Conservation (phyloP, 176 grass and related monocot species). For the Olyra latifolia region DNA sequence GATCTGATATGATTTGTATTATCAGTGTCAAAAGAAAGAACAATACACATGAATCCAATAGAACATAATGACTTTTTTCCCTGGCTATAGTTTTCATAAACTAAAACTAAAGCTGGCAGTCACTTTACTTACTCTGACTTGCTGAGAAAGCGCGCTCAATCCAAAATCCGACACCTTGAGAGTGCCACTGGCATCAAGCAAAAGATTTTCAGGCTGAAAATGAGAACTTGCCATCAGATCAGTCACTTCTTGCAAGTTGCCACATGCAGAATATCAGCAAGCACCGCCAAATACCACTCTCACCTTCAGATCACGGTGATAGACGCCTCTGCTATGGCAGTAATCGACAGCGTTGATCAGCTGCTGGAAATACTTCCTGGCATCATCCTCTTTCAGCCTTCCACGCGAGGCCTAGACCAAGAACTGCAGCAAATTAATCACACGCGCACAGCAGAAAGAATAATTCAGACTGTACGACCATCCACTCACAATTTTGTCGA, state of each 20-base stretch:
- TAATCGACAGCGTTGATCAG: constrained; percentile 98
- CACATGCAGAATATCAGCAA: not conserved
- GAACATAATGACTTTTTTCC: not conserved
- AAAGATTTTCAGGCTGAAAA: constrained; percentile 89
- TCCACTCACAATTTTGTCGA: constrained; percentile 87
- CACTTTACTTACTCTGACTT: constrained; percentile 77
- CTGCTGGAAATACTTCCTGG: constrained; percentile 98
- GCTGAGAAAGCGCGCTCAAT: constrained; percentile 84
- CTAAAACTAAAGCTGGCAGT: not conserved
- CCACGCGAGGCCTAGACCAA: constrained; percentile 64
- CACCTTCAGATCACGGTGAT: constrained; percentile 93
- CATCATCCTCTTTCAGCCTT: constrained; percentile 90
- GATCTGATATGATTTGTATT: not conserved
- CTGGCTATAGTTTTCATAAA: not conserved
- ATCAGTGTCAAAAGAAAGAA: not conserved
- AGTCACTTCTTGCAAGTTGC: constrained; percentile 6
- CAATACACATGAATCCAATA: not conserved
- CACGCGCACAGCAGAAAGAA: not conserved
- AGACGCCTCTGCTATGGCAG: constrained; percentile 96
- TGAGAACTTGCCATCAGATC: constrained; percentile 5
- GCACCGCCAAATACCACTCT: not conserved
- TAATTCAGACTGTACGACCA: not conserved
- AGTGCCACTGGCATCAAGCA: constrained; percentile 70
- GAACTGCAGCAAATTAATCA: not conserved
- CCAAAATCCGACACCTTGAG: constrained; percentile 98